Conservation (phyloP, 2,329 filamentous ascomycete genomes). For the Annulohypoxylon truncatum region DNA sequence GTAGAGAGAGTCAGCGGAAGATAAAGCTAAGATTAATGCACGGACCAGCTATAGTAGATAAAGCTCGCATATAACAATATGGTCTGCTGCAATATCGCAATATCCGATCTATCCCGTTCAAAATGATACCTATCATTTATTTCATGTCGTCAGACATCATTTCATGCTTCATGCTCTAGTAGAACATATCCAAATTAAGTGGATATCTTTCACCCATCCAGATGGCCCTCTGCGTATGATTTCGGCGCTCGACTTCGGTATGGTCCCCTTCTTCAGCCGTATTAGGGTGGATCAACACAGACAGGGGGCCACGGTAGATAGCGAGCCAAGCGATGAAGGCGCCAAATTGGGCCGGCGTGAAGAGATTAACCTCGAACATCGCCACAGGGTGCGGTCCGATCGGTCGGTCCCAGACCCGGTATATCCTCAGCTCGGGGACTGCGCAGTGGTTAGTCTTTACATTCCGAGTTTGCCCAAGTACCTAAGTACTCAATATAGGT, state of each 20-base stretch:
- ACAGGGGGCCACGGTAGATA: conserved; percentile 83
- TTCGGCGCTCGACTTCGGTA: conserved; percentile 56
- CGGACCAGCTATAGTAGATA: neutral
- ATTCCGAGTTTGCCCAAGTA: neutral
- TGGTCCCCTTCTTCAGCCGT: conserved; percentile 58
- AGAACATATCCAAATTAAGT: conserved; percentile 61
- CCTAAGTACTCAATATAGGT: neutral
- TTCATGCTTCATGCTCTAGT: neutral
- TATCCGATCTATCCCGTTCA: neutral
- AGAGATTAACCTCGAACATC: conserved; percentile 94
- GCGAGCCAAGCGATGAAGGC: conserved; percentile 89
- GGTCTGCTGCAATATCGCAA: neutral
- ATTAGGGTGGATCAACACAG: conserved; percentile 85
- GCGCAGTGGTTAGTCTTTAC: conserved; percentile 2
- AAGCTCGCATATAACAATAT: neutral
- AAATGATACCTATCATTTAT: neutral
- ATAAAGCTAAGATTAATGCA: neutral
- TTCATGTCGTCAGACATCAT: neutral
- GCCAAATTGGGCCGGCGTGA: conserved; percentile 87
- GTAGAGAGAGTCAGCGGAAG: neutral
- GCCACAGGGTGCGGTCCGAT: conserved; percentile 84
- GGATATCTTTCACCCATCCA: conserved; percentile 79
- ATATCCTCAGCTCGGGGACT: conserved; percentile 89
- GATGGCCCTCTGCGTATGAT: conserved; percentile 76
- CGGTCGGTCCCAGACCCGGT: conserved; percentile 79